Base-by-base conservation (phyloP, 352 stramenopile species). In the Discostella stelligera region DNA sequence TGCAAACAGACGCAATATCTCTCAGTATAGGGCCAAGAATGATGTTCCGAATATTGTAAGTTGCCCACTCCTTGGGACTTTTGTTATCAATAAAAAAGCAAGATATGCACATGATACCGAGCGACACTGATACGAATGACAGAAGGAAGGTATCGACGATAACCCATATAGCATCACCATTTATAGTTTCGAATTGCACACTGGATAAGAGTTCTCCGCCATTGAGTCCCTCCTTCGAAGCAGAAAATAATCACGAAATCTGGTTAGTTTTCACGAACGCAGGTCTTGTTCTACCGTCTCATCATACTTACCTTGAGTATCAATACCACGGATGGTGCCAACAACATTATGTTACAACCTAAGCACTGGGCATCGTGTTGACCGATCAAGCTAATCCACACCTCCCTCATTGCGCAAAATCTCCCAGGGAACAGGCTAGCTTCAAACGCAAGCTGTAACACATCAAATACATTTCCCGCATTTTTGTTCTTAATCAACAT, bases 61-160 rank as follows among this genome's bases (percentile, higher is more conserved):
- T 48, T 41, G 69, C 69, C 75, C 75, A 83, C 9, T 71, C 56
- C 8, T 59, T 2, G 5, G 68, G 58, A 16, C 54, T 60, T 32
- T 68, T 72, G 9, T 11, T 37, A 64, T 83, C 75, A 25, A 72
- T 53, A n/a, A 71, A 76, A 23, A 78, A 83, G 37, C 75, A 83
- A 13, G 59, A 23, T 14, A 73, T 11, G 32, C 49, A 70, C 5
- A 83, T 11, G 53, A 74, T 46, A 11, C 75, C 75, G 5, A 83
- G 53, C 23, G 72, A 23, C 21, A 41, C 9, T 27, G 56, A 58
- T 20, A 77, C 65, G 13, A 59, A 10, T 1, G 75, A 71, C 49
- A 75, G n/a, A 52, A 74, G 20, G 0, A 83, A 23, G 1, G 58
- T 58, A 44, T 78, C 63, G 2, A 64, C 21, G 9, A 78, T 0